Evolutionary conservation across 805 yeast species (phyloP).

Genomic region (Wickerhamomyces rabaulensis): DNA sequence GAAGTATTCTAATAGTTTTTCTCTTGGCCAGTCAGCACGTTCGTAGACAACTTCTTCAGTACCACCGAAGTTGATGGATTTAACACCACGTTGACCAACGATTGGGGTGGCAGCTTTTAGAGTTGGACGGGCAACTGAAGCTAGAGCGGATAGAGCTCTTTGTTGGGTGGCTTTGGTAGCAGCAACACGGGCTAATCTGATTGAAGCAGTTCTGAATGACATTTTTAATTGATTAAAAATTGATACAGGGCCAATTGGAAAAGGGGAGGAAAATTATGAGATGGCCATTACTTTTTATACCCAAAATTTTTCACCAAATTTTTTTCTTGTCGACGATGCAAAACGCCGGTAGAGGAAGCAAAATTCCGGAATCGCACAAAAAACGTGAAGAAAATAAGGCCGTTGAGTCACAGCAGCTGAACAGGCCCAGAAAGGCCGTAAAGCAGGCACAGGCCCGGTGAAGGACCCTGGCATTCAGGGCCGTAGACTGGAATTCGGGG

Average conservation of each 20-base stretch:
- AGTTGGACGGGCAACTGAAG: constrained; percentile 55
- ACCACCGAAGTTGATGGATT: constrained; percentile 97
- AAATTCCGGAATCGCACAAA: neutral
- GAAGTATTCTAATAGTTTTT: constrained; percentile 92
- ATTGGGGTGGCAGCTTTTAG: constrained; percentile 45
- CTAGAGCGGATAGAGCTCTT: constrained; percentile 58
- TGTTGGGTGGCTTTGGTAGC: constrained; percentile 33
- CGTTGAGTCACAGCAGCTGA: neutral
- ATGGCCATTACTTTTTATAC: constrained; percentile 1
- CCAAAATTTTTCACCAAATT: neutral
- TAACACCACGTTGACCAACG: constrained; percentile 79
- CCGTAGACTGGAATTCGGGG: no score
- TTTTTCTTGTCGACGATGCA: neutral
- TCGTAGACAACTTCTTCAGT: constrained; percentile 97
- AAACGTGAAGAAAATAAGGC: neutral
- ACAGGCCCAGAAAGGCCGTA: neutral
- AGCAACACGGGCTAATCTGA: constrained; percentile 45
- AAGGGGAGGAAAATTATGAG: neutral
- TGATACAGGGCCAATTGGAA: neutral
- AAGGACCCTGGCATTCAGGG: no score
- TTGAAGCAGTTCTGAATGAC: constrained; percentile 41
- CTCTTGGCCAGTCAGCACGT: constrained; percentile 99
- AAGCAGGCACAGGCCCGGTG: no score
- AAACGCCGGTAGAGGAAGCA: neutral
- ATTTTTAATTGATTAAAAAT: constrained; percentile 12